These are phyloP conservation scores for Isatis lusitanica DNA, from an alignment of 441 rosid species.

Conservation along the genomic window DNA sequence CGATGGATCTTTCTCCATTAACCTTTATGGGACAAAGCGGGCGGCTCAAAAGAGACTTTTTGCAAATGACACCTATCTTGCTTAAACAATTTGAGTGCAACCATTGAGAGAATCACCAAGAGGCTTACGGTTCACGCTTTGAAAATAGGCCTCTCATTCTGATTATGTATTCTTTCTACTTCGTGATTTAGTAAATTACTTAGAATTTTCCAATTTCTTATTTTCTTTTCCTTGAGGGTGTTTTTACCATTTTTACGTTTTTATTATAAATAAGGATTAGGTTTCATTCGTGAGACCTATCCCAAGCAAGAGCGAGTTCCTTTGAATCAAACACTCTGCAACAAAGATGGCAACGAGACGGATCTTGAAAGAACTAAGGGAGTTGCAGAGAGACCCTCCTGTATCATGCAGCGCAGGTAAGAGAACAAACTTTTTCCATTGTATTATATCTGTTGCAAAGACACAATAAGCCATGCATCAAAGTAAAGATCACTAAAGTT, in stretches of 20 bases:
- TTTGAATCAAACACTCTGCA: neutral
- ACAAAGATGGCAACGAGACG: slow-evolving; percentile 54
- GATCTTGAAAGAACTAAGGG: slow-evolving; percentile 64
- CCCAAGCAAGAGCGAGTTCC: neutral
- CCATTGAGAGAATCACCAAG: neutral
- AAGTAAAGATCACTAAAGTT: neutral
- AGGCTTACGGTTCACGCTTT: slow-evolving; percentile 24
- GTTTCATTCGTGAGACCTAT: slow-evolving; percentile 4
- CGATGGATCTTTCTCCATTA: slow-evolving; percentile 4
- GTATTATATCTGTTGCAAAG: neutral
- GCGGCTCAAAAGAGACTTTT: slow-evolving; percentile 21
- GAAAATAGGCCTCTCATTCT: slow-evolving; percentile 41
- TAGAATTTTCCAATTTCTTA: too few relatives aligned
- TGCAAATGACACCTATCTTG: slow-evolving; percentile 4
- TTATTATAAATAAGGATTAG: neutral
- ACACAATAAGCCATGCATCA: slow-evolving; percentile 7
- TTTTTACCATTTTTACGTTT: neutral
- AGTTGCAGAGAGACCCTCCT: slow-evolving; percentile 69
- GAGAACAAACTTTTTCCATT: neutral
- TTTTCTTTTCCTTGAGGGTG: too few relatives aligned
- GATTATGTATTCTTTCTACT: neutral
- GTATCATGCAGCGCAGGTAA: slow-evolving; percentile 72
- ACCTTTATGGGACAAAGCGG: slow-evolving; percentile 6
- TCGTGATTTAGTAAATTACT: too few relatives aligned
- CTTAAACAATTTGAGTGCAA: neutral